Percentiles rank a stretch among this genome's conserved stretches.
Conservation (phyloP, 257 asterid genomes). For the Salvia hispanica region DNA sequence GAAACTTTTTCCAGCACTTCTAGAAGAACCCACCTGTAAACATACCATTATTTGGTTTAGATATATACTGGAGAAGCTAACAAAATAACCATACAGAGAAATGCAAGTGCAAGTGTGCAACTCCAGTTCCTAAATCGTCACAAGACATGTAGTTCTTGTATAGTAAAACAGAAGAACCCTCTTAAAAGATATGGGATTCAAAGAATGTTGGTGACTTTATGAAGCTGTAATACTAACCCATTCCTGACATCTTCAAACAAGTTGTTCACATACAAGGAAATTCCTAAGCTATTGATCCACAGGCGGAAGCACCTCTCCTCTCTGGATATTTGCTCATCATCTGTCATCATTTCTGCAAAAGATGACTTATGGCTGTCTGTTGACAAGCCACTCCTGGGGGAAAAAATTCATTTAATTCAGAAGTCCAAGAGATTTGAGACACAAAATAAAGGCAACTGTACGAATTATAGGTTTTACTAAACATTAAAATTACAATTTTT, state of each 20-base stretch:
- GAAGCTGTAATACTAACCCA: slow-evolving; percentile 63
- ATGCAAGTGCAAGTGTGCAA: slow-evolving; percentile 12
- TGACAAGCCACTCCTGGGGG: slow-evolving; percentile 89
- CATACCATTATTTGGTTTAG: background rate
- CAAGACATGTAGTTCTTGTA: slow-evolving; percentile 12
- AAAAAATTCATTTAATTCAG: slow-evolving; percentile 23
- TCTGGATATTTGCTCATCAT: slow-evolving; percentile 88
- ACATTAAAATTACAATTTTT: slow-evolving; percentile 19
- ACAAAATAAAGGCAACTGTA: slow-evolving; percentile 1
- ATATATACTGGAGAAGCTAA: slow-evolving; percentile 19
- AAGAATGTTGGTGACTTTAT: background rate
- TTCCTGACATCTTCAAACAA: slow-evolving; percentile 92
- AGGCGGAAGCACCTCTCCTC: slow-evolving; percentile 98
- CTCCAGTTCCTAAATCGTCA: slow-evolving; percentile 9
- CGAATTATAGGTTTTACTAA: background rate
- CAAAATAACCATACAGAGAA: slow-evolving; percentile 27
- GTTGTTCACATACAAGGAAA: slow-evolving; percentile 74
- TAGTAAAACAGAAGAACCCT: slow-evolving; percentile 9
- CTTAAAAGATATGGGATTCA: background rate
- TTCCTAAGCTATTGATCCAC: slow-evolving; percentile 98
- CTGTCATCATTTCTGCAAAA: slow-evolving; percentile 97
- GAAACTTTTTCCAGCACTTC: slow-evolving; percentile 84
- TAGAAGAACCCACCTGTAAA: slow-evolving; percentile 81
- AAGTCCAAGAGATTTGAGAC: slow-evolving; percentile 21
- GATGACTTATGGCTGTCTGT: slow-evolving; percentile 77